A percentile compares a stretch with the other conserved stretches of the same genome.
These are phyloP conservation scores for Talaromyces trachyspermus DNA, from an alignment of 495 filamentous ascomycete species.

Conservation along the genomic window DNA sequence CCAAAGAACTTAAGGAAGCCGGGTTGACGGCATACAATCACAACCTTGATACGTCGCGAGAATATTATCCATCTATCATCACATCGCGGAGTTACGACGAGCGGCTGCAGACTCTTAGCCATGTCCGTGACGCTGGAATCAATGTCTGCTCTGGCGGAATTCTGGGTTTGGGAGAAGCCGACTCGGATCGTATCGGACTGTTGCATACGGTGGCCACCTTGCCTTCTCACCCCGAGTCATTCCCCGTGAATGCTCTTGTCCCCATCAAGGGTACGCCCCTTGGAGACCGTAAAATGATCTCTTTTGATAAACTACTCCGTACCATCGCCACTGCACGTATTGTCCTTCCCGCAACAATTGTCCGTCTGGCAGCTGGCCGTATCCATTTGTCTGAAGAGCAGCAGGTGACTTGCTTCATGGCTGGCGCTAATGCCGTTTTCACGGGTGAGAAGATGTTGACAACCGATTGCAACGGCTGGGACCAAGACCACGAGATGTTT, in stretches of 20 bases:
- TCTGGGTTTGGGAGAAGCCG: constrained; percentile 67
- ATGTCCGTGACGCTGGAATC: constrained; percentile 75
- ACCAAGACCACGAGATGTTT: constrained; percentile 75
- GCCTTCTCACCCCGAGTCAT: constrained; percentile 71
- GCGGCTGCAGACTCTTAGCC: constrained; percentile 61
- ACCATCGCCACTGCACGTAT: constrained; percentile 75
- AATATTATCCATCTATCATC: constrained; percentile 76
- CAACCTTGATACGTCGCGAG: constrained; percentile 80
- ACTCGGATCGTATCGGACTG: constrained; percentile 68
- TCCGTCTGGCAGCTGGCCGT: constrained; percentile 72
- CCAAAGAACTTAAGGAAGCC: constrained; percentile 69
- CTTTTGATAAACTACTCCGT: constrained; percentile 63
- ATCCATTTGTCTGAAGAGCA: constrained; percentile 74
- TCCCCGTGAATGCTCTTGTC: constrained; percentile 80
- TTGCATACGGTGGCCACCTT: constrained; percentile 70
- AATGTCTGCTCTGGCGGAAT: constrained; percentile 83
- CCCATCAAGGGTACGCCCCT: constrained; percentile 81
- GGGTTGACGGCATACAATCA: constrained; percentile 86
- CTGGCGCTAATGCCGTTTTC: constrained; percentile 82
- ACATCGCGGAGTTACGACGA: constrained; percentile 79
- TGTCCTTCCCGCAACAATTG: constrained; percentile 71
- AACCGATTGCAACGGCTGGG: constrained; percentile 81
- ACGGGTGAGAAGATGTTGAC: constrained; percentile 91
- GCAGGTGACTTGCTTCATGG: constrained; percentile 76
- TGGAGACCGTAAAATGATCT: constrained; percentile 58